Evolutionary conservation across 1,284 basidiomycete species (phyloP).

Genomic region (Marasmius fiardii): DNA sequence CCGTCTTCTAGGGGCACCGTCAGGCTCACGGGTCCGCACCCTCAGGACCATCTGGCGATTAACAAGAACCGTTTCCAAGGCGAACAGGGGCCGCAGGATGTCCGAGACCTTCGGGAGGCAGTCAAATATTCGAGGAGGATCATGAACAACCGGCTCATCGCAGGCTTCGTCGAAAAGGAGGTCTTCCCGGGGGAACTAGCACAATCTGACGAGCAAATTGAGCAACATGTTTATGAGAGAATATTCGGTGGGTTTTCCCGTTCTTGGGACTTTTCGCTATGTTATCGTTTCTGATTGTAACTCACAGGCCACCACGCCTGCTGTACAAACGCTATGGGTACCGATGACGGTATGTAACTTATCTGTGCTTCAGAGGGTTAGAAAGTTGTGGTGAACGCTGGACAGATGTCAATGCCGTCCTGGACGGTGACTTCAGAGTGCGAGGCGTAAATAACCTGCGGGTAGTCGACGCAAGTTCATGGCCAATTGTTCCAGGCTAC

Average conservation of each 20-base stretch:
- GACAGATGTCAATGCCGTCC: constrained; percentile 21
- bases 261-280: neutral
- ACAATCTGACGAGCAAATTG: constrained; percentile 23
- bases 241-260: constrained; percentile 21
- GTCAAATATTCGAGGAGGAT: constrained; percentile 23
- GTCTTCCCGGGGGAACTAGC: constrained; percentile 20
- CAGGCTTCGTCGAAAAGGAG: constrained; percentile 20
- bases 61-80: constrained; percentile 25
- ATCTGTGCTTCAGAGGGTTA: no score
- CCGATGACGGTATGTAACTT: constrained; percentile 17
- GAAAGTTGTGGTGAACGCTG: neutral
- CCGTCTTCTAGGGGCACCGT: constrained; percentile 25
- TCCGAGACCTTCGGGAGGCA: constrained; percentile 23
- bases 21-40: constrained; percentile 25
- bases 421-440: constrained; percentile 27
- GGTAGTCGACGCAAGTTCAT: constrained; percentile 28
- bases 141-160: constrained; percentile 18
- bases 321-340: constrained; percentile 27
- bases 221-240: constrained; percentile 20
- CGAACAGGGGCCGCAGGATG: constrained; percentile 20
- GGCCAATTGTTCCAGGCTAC: constrained; percentile 27
- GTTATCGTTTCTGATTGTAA: neutral
- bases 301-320: constrained; percentile 28
- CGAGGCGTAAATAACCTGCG: constrained; percentile 23
- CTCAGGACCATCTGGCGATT: constrained; percentile 25